Evolutionary conservation across 2,329 filamentous ascomycete species (phyloP), one percentile per base, ranked within the genome.

Genomic region (Thelonectria discophora): DNA sequence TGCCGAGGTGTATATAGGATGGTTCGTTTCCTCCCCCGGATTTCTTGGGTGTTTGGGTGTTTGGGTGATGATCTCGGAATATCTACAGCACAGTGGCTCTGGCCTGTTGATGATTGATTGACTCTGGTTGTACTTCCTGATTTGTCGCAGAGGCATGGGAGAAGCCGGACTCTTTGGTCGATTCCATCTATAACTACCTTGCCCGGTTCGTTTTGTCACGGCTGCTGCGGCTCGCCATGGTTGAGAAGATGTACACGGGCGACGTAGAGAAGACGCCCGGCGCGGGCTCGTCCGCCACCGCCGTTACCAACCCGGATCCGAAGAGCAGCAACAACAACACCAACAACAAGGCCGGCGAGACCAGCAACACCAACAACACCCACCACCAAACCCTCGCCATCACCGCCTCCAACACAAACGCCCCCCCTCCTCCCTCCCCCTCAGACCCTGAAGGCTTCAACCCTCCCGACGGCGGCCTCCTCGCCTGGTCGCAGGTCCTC

Each of bases 401-500:
- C n/a, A 67, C 62, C 39, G 69, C 70, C 52, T 72, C 71, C 58
- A 68, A 71, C 49, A 66, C 68, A 48, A 63, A 68, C 55, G 68
- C 67, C 18, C 68, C 71, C n/a, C 65, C 63, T 18, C 65, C 66
- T 17, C 61, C 63, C 17, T 64, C 66, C 17, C 61, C 62, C 10
- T 57, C 64, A 40, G 58, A 70, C 40, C 64, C 50, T 34, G 63
- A 64, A 32, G 58, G 53, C 55, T 73, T 71, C 49, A 60, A 72
- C 20, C 69, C 68, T 7, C 82, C 81, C 0, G 80, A 84, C 47
- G 81, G 82, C 24, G 83, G 82, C 12, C 65, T 77, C 50, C 64
- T 70, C 13, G 83, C 82, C 15, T 86, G 83, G 83, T 77, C 75
- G 1, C 83, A 85, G 67, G 81, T 85, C 9, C 48, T 82, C 18